Base-by-base conservation (phyloP, 257 asterid genomes). In the Catharanthus roseus region DNA sequence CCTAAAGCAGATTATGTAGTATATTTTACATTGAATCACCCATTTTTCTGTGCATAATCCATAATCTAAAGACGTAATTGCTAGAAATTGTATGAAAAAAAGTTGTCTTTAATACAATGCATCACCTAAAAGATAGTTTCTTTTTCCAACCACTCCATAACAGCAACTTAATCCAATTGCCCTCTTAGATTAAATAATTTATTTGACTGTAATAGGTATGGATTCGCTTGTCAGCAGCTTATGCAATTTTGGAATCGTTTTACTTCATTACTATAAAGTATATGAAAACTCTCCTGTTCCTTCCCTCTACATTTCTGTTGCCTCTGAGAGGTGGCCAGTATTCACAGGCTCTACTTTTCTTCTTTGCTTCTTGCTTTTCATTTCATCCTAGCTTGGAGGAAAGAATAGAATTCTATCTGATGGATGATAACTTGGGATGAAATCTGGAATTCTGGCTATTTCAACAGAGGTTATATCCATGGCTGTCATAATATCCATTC, bases 91-190 rank as follows among this genome's bases (percentile, higher is more conserved):
- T 16, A 45, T 10, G 12, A n/a, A 56, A 54, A 45, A 55, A 47
- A 23, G 33, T 50, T n/a, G 72, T 24, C 56, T 54, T 49, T 19
- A 26, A 38, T 8, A 1, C 10, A 54, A 34, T 41, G 10, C 7
- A 8, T 19, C 31, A 72, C 70, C 51, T 63, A 62, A 72, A 62
- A 63, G 15, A 16, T 26, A 5, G 50, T 33, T 58, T 9, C 26
- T 45, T 33, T 64, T 70, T 66, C 73, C 83, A 87, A 85, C 90
- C 81, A 85, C 93, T 85, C 93, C 93, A 77, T 62, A 39, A 68
- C 49, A 68, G 49, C 45, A 54, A 51, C 68, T 67, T 72, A 58
- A 65, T 70, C 66, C 65, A 65, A 70, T 65, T 65, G 57, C 82
- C 78, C 81, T 80, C 86, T 29, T 55, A 67, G 23, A 50, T 71